Evolutionary conservation across 257 asterid genomes (phyloP).

Genomic region (Leonotis leonurus): DNA sequence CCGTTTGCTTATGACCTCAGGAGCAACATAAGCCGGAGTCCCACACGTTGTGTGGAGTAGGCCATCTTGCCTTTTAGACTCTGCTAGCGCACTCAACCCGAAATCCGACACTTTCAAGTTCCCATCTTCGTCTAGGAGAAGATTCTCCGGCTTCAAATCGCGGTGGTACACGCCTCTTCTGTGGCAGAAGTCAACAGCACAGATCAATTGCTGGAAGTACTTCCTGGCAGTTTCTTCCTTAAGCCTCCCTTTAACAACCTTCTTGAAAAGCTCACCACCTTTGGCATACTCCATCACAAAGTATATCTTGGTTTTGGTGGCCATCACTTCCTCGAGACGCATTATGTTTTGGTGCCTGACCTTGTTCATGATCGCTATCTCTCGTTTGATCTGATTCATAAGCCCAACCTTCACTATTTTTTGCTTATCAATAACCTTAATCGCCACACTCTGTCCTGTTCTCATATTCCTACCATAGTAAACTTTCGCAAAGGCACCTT

Average conservation of each 20-base stretch:
- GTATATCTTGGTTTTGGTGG: conserved; percentile 67
- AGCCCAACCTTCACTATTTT: conserved; percentile 55
- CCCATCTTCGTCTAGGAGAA: conserved; percentile 62
- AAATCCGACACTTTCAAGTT: conserved; percentile 68
- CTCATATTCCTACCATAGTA: conserved; percentile 55
- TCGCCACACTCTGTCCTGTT: conserved; percentile 65
- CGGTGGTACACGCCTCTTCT: conserved; percentile 71
- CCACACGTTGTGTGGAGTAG: conserved; percentile 80
- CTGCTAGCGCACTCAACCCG: conserved; percentile 60
- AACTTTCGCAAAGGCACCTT: conserved; percentile 80
- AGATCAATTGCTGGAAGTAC: conserved; percentile 62
- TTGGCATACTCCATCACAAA: conserved; percentile 65
- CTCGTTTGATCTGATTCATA: conserved; percentile 63
- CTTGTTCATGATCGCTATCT: conserved; percentile 60
- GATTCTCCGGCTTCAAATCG: conserved; percentile 70
- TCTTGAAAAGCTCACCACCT: conserved; percentile 81
- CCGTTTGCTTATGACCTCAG: conserved; percentile 54
- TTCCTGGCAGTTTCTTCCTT: conserved; percentile 52
- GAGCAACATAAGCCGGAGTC: conserved; percentile 80
- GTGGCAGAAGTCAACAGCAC: conserved; percentile 57
- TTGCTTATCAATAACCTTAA: conserved; percentile 73
- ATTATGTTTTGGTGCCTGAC: conserved; percentile 51
- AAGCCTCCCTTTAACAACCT: conserved; percentile 58
- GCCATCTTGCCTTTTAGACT: conserved; percentile 57
- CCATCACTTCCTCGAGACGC: conserved; percentile 71